Evolutionary conservation across 2,329 filamentous ascomycete genomes (phyloP).

Genomic region (Ceratocystis papillata): DNA sequence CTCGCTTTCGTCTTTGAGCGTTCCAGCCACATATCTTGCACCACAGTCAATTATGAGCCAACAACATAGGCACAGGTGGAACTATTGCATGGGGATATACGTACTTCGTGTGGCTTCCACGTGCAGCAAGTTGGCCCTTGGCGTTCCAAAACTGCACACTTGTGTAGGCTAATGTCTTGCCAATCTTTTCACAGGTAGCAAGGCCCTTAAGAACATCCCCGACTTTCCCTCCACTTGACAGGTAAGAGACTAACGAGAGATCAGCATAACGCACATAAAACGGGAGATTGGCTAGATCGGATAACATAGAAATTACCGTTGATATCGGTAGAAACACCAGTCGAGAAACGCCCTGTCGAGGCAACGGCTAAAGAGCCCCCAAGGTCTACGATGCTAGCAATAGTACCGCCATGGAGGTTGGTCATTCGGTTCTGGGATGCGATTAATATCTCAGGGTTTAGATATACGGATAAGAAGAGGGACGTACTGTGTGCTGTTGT

Average conservation of each 20-base stretch:
- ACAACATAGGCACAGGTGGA: not conserved
- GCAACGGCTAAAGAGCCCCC: constrained; percentile 56
- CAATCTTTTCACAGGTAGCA: constrained; percentile 53
- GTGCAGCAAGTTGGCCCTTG: constrained; percentile 48
- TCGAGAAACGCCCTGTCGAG: constrained; percentile 51
- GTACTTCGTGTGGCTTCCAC: constrained; percentile 57
- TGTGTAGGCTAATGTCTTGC: constrained; percentile 53
- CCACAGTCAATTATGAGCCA: not conserved
- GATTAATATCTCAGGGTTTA: not conserved
- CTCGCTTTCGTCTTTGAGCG: constrained; percentile 16
- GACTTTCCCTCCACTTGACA: constrained; percentile 46
- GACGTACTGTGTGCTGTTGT: constrained; percentile 59
- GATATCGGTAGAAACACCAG: constrained; percentile 54
- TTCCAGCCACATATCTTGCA: constrained; percentile 20
- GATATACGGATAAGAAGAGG: not conserved
- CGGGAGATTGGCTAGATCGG: not conserved
- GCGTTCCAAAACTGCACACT: constrained; percentile 48
- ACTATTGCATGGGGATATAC: constrained; percentile 24
- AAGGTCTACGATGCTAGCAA: constrained; percentile 63
- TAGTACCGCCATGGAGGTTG: constrained; percentile 67
- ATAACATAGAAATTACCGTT: constrained; percentile 38
- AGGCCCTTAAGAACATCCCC: constrained; percentile 47
- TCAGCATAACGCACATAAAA: constrained; percentile 2
- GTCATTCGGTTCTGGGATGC: constrained; percentile 57
- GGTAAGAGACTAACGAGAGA: constrained; percentile 45